phyloP scores from a whole-genome alignment of 495 filamentous ascomycete genomes.

The Amorphotheca resinae region DNA sequence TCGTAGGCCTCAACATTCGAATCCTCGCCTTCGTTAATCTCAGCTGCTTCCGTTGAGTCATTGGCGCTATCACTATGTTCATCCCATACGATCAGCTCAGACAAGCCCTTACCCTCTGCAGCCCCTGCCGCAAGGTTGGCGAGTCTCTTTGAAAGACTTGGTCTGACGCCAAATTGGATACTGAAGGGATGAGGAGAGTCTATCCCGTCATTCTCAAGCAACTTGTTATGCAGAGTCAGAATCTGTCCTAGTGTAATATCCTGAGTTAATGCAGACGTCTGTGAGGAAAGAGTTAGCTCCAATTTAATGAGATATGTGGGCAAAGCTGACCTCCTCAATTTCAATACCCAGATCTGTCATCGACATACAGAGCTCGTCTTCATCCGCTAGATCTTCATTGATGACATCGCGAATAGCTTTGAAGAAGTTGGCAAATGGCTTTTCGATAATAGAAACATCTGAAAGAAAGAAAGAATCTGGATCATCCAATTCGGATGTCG shows the following conservation, averaged over 20 bases:
- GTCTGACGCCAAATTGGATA: constrained; percentile 38
- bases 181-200: constrained; percentile 42
- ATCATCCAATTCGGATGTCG: constrained; percentile 48
- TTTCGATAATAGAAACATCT: constrained; percentile 47
- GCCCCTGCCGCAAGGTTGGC: constrained; percentile 30
- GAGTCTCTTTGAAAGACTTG: constrained; percentile 38
- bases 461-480: constrained; percentile 62
- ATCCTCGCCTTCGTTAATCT: constrained; percentile 1
- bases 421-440: constrained; percentile 48
- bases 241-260: constrained; percentile 41
- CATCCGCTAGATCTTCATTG: constrained; percentile 47
- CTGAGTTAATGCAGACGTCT: constrained; percentile 13
- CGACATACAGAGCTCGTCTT: constrained; percentile 57
- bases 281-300: constrained; percentile 26
- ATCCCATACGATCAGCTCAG: constrained; percentile 28
- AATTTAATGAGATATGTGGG: background rate
- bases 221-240: constrained; percentile 41
- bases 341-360: constrained; percentile 57
- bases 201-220: constrained; percentile 48
- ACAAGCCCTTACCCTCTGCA: constrained; percentile 46
- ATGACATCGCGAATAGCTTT: constrained; percentile 53
- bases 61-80: constrained; percentile 21
- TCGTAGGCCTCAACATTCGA: background rate
- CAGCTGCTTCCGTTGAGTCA: background rate
- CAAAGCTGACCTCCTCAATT: constrained; percentile 52